Evolutionary conservation across 345 rosid genomes (phyloP).

Genomic region (Ceriops tagal): DNA sequence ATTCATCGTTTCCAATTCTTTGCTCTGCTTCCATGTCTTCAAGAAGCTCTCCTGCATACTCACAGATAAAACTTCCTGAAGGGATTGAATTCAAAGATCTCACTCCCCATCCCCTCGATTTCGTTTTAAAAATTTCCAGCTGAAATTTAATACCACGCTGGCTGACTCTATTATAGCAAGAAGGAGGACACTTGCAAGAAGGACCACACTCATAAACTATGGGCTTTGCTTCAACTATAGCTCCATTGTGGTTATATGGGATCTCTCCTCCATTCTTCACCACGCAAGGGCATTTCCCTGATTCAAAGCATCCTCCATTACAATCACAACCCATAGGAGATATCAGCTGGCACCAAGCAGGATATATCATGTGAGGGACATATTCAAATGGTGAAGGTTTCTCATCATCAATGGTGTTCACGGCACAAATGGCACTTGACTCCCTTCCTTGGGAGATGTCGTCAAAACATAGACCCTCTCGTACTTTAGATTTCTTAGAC

Average conservation of each 20-base stretch:
- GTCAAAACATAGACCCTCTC: slow-evolving; percentile 52
- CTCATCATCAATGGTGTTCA: slow-evolving; percentile 67
- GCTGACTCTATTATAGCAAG: slow-evolving; percentile 69
- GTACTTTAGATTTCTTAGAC: slow-evolving; percentile 33
- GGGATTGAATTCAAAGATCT: slow-evolving; percentile 70
- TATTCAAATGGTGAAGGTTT: slow-evolving; percentile 65
- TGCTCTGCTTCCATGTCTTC: slow-evolving; percentile 65
- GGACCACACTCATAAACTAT: slow-evolving; percentile 86
- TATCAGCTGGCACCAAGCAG: slow-evolving; percentile 43
- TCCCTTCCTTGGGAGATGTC: slow-evolving; percentile 75
- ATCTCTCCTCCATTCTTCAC: slow-evolving; percentile 65
- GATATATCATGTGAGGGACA: slow-evolving; percentile 47
- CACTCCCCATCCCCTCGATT: slow-evolving; percentile 83
- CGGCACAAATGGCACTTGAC: slow-evolving; percentile 56
- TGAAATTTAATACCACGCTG: slow-evolving; percentile 67
- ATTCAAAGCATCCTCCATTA: slow-evolving; percentile 46
- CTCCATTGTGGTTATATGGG: slow-evolving; percentile 68
- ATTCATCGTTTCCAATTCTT: slow-evolving; percentile 66
- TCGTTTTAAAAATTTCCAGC: slow-evolving; percentile 78
- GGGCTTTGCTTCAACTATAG: slow-evolving; percentile 54
- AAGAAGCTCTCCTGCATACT: slow-evolving; percentile 79
- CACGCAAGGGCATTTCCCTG: slow-evolving; percentile 48
- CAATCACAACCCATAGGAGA: slow-evolving; percentile 63
- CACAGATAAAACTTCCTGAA: slow-evolving; percentile 81
- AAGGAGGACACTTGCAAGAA: slow-evolving; percentile 65